These are phyloP conservation scores for Karstenula rhodostoma DNA, from an alignment of 2,329 filamentous ascomycete genomes.

Conservation along the genomic window DNA sequence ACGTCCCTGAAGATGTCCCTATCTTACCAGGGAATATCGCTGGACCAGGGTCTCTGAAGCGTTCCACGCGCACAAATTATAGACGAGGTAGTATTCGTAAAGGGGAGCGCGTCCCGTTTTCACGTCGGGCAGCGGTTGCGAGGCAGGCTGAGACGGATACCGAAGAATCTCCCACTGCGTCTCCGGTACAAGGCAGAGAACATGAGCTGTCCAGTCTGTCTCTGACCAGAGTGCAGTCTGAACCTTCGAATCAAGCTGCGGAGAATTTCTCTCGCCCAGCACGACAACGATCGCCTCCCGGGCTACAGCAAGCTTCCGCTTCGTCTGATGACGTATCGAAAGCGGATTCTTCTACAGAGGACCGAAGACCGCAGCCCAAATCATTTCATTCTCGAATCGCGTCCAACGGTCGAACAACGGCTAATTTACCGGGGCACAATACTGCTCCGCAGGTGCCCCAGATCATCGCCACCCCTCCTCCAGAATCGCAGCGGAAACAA, in stretches of 20 bases:
- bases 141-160: conserved; percentile 69
- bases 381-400: conserved; percentile 65
- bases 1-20: conserved; percentile 75
- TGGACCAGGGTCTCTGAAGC: conserved; percentile 80
- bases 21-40: conserved; percentile 79
- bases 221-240: conserved; percentile 72
- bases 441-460: conserved; percentile 58
- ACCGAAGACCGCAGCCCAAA: conserved; percentile 50
- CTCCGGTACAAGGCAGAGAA: conserved; percentile 52
- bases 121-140: conserved; percentile 70
- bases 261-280: conserved; percentile 69
- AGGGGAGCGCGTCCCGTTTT: conserved; percentile 77
- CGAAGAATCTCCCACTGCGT: conserved; percentile 60
- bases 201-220: conserved; percentile 55
- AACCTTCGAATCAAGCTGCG: conserved; percentile 61
- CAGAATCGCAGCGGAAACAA: conserved; percentile 44
- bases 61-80: conserved; percentile 92
- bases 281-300: conserved; percentile 38
- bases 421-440: conserved; percentile 58
- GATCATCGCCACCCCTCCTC: conserved; percentile 68
- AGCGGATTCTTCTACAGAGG: conserved; percentile 33
- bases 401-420: conserved; percentile 65
- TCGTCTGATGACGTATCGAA: conserved; percentile 37
- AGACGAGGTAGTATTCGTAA: conserved; percentile 85
- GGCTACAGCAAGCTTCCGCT: conserved; percentile 27